Base-by-base conservation (phyloP, 2,329 filamentous ascomycete genomes). In the Neophaeococcomyces mojaviensis region DNA sequence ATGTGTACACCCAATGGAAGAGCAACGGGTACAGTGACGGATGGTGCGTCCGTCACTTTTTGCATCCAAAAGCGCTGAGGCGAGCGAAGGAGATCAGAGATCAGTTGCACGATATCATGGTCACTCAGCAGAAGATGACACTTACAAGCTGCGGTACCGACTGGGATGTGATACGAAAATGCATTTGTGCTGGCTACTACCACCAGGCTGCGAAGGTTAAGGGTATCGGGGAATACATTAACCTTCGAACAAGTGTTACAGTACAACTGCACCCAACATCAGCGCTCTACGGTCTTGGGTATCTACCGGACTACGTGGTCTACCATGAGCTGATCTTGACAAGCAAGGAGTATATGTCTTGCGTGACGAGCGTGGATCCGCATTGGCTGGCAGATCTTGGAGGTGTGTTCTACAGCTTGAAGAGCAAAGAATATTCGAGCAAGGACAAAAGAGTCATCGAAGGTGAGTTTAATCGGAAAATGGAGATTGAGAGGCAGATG, bases 291-390 rank as follows among this genome's bases (percentile, higher is more conserved):
- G 92, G 92, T 19, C 75, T 88, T 1, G 92, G 92, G 3, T 94
- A 95, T 65, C 78, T 95, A 19, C 92, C 94, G 1, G 92, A 98
- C 62, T 97, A 97, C 61, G 88, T 98, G 43, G 82, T 98, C 34
- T 98, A 98, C 67, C 92, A 98, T 71, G 92, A 98, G 66, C 78
- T 98, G 48, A 95, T 98, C 58, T 79, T 98, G 50, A 98, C 92
- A 0, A 57, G 55, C 50, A 96, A 95, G 63, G 92, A 97, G 63
- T 98, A 97, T 70, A 96, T 98, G 81, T 94, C 87, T 2, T 95
- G 88, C 3, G 92, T 98, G 8, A 98, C 92, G 3, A 81, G 88
- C 1, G 92, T 98, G 1, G 92, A 98, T 63, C 90, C 92, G 43
- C 88, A 94, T 62, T 98, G 92, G 92, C 78, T 98, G 33, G 92